phyloP scores from a whole-genome alignment of 2,329 filamentous ascomycete species.

The Diplocarpon mali region DNA sequence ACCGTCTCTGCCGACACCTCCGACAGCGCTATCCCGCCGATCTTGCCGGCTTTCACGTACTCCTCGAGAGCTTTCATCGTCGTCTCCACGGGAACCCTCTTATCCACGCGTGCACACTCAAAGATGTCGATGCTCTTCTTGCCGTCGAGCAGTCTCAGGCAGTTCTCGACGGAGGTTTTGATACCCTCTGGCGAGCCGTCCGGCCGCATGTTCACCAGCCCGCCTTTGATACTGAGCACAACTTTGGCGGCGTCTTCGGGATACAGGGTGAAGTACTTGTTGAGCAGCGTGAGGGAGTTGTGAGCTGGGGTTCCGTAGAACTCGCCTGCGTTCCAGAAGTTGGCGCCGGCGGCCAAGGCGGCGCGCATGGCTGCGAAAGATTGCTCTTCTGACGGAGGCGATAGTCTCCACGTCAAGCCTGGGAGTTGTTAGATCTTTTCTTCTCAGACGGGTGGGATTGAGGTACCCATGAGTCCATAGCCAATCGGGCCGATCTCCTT shows the following conservation, averaged over 20 bases:
- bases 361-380: constrained; percentile 45
- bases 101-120: constrained; percentile 35
- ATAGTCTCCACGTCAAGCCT: constrained; percentile 27
- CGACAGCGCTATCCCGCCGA: constrained; percentile 33
- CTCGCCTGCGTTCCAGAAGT: constrained; percentile 49
- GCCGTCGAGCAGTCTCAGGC: constrained; percentile 36
- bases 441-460: not conserved
- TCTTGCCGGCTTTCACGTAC: constrained; percentile 33
- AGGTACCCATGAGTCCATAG: constrained; percentile 20
- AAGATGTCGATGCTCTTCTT: constrained; percentile 41
- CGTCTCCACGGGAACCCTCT: constrained; percentile 32
- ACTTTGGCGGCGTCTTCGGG: constrained; percentile 53
- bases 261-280: constrained; percentile 51
- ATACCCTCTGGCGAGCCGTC: constrained; percentile 44
- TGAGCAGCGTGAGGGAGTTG: constrained; percentile 48
- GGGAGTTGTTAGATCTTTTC: not conserved
- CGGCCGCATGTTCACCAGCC: constrained; percentile 28
- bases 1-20: constrained; percentile 34
- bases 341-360: constrained; percentile 35
- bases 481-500: constrained; percentile 21
- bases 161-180: constrained; percentile 46
- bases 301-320: constrained; percentile 50
- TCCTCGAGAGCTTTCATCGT: constrained; percentile 26
- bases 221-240: constrained; percentile 52
- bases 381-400: constrained; percentile 33